Conservation (phyloP, 2,329 filamentous ascomycete species). For the Neofusicoccum kwambonambiense region DNA sequence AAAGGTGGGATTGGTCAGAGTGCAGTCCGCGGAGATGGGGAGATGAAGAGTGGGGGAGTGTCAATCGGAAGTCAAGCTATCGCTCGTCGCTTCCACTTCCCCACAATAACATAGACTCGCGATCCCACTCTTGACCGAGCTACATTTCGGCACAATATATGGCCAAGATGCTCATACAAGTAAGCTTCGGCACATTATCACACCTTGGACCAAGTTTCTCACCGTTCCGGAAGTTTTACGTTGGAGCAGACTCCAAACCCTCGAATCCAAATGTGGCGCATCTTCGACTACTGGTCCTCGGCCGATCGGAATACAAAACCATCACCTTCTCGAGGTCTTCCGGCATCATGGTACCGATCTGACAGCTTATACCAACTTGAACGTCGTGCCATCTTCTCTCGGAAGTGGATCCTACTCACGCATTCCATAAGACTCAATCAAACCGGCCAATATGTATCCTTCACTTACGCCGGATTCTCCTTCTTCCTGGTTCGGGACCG, state of each 20-base stretch:
- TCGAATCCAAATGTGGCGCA: neutral
- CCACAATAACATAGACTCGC: neutral
- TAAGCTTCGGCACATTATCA: neutral
- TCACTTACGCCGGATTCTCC: slow-evolving; percentile 55
- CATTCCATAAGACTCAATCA: slow-evolving; percentile 52
- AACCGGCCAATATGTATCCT: slow-evolving; percentile 58
- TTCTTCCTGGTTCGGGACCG: slow-evolving; percentile 22
- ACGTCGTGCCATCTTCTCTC: slow-evolving; percentile 57
- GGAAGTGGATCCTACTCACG: slow-evolving; percentile 57
- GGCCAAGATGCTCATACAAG: neutral
- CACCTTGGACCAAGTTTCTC: neutral
- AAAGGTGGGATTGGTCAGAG: no score
- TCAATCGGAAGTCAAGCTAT: no score
- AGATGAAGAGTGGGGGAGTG: no score
- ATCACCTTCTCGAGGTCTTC: slow-evolving; percentile 44
- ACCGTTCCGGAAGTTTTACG: neutral
- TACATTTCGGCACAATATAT: neutral
- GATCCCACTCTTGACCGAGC: neutral
- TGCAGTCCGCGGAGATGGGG: no score
- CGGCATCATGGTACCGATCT: slow-evolving; percentile 54
- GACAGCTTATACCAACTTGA: slow-evolving; percentile 59
- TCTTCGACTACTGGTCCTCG: neutral
- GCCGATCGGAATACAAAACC: slow-evolving; percentile 15
- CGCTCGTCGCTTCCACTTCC: no score
- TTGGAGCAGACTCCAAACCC: neutral